Evolutionary conservation across 148 eudicot genomes (phyloP).

Genomic region (Rhododendron williamsianum): DNA sequence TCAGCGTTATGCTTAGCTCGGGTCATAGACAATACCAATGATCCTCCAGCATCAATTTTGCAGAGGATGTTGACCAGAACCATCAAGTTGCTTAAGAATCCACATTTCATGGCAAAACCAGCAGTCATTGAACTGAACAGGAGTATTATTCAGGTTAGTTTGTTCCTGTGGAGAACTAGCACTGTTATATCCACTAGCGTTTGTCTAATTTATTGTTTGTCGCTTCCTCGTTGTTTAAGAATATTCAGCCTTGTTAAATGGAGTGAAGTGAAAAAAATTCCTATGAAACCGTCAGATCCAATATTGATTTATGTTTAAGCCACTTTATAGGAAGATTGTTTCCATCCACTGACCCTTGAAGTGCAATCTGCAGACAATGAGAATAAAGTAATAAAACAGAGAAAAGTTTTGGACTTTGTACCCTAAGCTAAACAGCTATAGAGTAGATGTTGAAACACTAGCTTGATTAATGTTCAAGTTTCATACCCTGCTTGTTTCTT

Average conservation of each 20-base stretch:
- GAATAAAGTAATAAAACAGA: neutral
- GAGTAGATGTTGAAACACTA: neutral
- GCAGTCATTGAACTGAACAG: conserved; percentile 71
- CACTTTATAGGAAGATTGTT: neutral
- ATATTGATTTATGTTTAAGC: neutral
- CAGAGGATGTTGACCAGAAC: conserved; percentile 68
- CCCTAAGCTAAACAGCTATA: neutral
- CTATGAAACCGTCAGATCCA: neutral
- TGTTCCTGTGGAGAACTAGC: neutral
- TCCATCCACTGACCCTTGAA: neutral
- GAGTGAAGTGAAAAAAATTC: neutral
- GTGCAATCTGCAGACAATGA: neutral
- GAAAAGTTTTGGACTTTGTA: neutral
- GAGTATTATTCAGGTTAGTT: conserved; percentile 73
- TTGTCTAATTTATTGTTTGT: neutral
- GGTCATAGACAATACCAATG: conserved; percentile 54
- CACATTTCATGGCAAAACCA: conserved; percentile 84
- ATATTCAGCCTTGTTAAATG: neutral
- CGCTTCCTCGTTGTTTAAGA: neutral
- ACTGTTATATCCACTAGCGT: neutral
- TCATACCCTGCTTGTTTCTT: conserved; percentile 1
- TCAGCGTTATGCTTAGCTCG: conserved; percentile 73
- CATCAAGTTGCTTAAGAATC: conserved; percentile 68
- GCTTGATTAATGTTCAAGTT: neutral
- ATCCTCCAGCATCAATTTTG: conserved; percentile 61